Conservation (phyloP, 345 rosid genomes). For the Gossypium australe region DNA sequence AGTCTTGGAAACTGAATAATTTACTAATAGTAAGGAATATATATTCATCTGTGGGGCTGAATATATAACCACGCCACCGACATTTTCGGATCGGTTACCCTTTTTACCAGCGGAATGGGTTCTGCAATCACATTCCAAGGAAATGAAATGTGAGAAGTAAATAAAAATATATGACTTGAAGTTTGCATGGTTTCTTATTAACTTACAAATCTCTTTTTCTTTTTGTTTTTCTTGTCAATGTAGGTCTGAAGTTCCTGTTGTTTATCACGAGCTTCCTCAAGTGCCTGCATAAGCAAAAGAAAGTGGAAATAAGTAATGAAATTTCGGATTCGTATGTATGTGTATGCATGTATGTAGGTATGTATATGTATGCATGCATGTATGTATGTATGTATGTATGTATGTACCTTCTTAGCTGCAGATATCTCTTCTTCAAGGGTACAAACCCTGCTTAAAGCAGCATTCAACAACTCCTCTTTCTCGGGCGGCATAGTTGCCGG, state of each 20-base stretch:
- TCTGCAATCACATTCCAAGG: slow-evolving; percentile 23
- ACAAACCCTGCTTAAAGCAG: slow-evolving; percentile 52
- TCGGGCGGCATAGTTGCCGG: slow-evolving; percentile 40
- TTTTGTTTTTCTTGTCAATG: slow-evolving; percentile 47
- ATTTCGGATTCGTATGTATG: background rate
- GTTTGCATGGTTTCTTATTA: background rate
- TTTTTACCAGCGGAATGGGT: slow-evolving; percentile 17
- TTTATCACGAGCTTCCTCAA: slow-evolving; percentile 35
- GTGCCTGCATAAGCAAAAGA: slow-evolving; percentile 35
- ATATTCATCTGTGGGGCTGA: slow-evolving; percentile 4
- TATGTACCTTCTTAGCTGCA: slow-evolving; percentile 60
- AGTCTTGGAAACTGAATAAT: background rate
- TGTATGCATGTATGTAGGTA: background rate
- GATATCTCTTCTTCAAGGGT: slow-evolving; percentile 57
- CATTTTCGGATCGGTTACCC: slow-evolving; percentile 3
- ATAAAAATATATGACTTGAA: background rate
- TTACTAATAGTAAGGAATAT: background rate
- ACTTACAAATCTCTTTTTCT: slow-evolving; percentile 35
- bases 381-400: background rate
- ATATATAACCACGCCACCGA: background rate
- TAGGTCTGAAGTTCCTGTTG: slow-evolving; percentile 44
- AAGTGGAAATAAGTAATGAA: background rate
- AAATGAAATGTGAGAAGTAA: slow-evolving; percentile 17
- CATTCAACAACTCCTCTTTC: slow-evolving; percentile 62
- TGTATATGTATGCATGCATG: background rate